Evolutionary conservation across 805 yeast genomes (phyloP).

Genomic region (Torulaspora franciscae): DNA sequence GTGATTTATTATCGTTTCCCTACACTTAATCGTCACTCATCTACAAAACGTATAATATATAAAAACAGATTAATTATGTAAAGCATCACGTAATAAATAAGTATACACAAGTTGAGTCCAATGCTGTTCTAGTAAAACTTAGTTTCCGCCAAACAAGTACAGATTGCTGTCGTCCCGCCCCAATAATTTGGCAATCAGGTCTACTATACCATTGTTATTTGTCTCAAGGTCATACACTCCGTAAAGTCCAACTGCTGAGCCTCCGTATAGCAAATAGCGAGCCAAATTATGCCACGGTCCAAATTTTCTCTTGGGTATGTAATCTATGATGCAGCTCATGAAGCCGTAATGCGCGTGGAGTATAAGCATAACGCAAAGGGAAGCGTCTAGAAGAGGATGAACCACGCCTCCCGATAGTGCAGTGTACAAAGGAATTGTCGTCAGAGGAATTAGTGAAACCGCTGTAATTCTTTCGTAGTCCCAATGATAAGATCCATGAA

Average conservation of each 20-base stretch:
- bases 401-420: conserved; percentile 45
- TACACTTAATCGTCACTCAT: not conserved
- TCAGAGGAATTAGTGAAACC: conserved; percentile 57
- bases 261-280: conserved; percentile 55
- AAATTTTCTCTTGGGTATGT: conserved; percentile 69
- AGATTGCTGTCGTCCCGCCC: conserved; percentile 31
- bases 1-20: not conserved
- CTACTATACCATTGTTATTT: conserved; percentile 58
- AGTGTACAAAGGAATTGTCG: conserved; percentile 46
- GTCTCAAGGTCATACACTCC: conserved; percentile 69
- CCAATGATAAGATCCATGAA: conserved; percentile 74
- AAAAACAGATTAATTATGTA: not conserved
- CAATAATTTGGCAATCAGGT: conserved; percentile 41
- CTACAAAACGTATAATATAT: conserved; percentile 1
- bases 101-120: not conserved
- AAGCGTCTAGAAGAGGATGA: conserved; percentile 52
- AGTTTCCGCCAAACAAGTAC: conserved; percentile 25
- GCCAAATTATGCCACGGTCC: conserved; percentile 60
- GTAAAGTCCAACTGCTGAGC: conserved; percentile 60
- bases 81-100: not conserved
- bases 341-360: conserved; percentile 68
- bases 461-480: conserved; percentile 60
- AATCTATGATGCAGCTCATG: conserved; percentile 72
- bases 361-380: conserved; percentile 50
- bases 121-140: not conserved